Percentiles rank a stretch among this genome's conserved stretches.
Conservation (phyloP, 129 eudicot species). For the Silybum marianum region DNA sequence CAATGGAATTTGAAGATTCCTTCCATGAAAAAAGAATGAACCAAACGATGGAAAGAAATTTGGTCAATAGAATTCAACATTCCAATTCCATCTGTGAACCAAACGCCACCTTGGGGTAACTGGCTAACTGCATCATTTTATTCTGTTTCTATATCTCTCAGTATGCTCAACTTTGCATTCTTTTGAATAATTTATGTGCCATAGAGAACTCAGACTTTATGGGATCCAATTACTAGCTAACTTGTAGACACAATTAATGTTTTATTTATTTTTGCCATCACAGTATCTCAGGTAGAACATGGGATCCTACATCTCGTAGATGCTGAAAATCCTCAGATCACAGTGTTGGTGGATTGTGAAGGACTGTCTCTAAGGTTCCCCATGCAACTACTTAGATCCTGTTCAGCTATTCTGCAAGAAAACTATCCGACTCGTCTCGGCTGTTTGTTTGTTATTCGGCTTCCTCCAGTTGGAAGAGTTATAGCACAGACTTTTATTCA, state of each 20-base stretch:
- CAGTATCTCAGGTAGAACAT: constrained; percentile 96
- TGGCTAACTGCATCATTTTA: not conserved
- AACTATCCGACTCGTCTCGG: constrained; percentile 84
- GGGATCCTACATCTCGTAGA: constrained; percentile 77
- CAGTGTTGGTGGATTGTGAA: constrained; percentile 90
- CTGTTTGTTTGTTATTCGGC: constrained; percentile 68
- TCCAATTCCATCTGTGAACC: too few species aligned
- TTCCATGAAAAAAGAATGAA: too few species aligned
- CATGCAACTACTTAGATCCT: constrained; percentile 82
- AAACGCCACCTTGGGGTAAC: too few species aligned
- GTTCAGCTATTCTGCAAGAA: constrained; percentile 79
- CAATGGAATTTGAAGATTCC: too few species aligned
- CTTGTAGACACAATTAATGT: not conserved
- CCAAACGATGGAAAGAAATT: too few species aligned
- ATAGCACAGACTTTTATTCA: constrained; percentile 85
- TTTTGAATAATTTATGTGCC: not conserved
- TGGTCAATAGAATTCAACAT: too few species aligned
- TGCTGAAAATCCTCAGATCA: constrained; percentile 57
- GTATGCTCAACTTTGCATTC: too few species aligned
- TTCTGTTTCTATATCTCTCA: not conserved
- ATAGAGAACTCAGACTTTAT: not conserved
- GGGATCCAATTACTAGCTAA: not conserved
- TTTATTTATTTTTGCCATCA: constrained; percentile 32
- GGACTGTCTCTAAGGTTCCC: constrained; percentile 85
- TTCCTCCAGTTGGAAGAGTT: constrained; percentile 89